Conservation (phyloP, 257 asterid genomes). For the Capsicum baccatum region DNA sequence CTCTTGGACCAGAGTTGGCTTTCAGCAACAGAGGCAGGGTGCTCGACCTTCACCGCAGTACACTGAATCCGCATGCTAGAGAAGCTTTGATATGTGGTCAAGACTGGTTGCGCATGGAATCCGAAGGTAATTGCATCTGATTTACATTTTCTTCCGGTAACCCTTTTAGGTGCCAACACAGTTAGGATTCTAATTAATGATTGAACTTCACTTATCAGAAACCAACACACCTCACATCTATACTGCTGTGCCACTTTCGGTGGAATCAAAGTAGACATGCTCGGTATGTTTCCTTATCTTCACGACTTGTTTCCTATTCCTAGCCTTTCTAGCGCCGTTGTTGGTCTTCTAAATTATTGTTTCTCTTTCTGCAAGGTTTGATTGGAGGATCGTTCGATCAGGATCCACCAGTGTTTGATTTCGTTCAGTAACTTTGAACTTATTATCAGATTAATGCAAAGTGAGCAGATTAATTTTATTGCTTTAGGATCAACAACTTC, state of each 20-base stretch:
- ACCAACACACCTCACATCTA: conserved; percentile 42
- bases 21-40: conserved; percentile 70
- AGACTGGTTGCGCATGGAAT: conserved; percentile 79
- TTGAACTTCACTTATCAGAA: conserved; percentile 44
- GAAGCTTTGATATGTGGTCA: conserved; percentile 96
- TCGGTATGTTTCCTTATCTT: conserved; percentile 40
- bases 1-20: conserved; percentile 72
- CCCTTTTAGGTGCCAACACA: conserved; percentile 8
- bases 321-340: conserved; percentile 26
- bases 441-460: conserved; percentile 24
- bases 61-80: conserved; percentile 69
- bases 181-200: not conserved
- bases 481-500: conserved; percentile 15
- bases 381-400: conserved; percentile 38
- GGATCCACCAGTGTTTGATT: conserved; percentile 31
- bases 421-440: conserved; percentile 19
- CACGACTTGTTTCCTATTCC: not conserved
- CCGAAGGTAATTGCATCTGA: conserved; percentile 60
- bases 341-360: conserved; percentile 30
- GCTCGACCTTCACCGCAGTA: conserved; percentile 65
- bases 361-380: conserved; percentile 43
- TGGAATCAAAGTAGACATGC: conserved; percentile 55
- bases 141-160: conserved; percentile 20
- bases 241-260: conserved; percentile 51
- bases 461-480: conserved; percentile 18